A percentile compares a stretch with the other conserved stretches of the same genome.
phyloP scores from a whole-genome alignment of 2,329 filamentous ascomycete species.

The Verticillium alfalfae region DNA sequence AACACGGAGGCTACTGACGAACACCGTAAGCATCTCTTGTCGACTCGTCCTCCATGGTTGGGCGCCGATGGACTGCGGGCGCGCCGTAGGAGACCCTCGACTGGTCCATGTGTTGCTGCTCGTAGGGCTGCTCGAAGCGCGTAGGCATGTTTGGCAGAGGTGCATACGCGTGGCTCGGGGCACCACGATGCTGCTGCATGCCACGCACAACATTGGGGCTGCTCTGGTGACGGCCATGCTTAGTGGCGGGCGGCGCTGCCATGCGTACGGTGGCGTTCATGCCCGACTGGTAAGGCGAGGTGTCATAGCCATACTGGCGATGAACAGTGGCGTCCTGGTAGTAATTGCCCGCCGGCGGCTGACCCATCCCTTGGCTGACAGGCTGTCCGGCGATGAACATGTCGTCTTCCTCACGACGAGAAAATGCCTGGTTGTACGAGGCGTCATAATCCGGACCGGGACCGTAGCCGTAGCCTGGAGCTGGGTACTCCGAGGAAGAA shows the following conservation, averaged over 20 bases:
- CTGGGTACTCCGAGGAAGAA: conserved; percentile 8
- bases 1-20: background rate
- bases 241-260: conserved; percentile 5
- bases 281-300: conserved; percentile 5
- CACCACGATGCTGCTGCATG: conserved; percentile 8
- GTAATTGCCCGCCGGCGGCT: conserved; percentile 10
- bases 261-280: background rate
- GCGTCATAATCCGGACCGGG: conserved; percentile 6
- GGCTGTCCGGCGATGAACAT: background rate
- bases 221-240: conserved; percentile 24
- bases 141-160: conserved; percentile 6
- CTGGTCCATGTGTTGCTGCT: conserved; percentile 5
- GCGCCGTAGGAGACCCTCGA: conserved; percentile 1
- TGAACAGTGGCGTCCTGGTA: conserved; percentile 13
- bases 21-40: background rate
- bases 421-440: conserved; percentile 12
- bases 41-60: conserved; percentile 6
- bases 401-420: conserved; percentile 8
- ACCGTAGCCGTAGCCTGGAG: conserved; percentile 7
- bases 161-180: conserved; percentile 10
- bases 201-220: conserved; percentile 6
- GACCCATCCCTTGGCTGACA: conserved; percentile 2
- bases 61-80: conserved; percentile 4
- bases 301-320: conserved; percentile 10
- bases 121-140: conserved; percentile 8